These are phyloP conservation scores for Chytriomyces hyalinus DNA, from an alignment of 192 early-diverging fungal species.

Conservation along the genomic window DNA sequence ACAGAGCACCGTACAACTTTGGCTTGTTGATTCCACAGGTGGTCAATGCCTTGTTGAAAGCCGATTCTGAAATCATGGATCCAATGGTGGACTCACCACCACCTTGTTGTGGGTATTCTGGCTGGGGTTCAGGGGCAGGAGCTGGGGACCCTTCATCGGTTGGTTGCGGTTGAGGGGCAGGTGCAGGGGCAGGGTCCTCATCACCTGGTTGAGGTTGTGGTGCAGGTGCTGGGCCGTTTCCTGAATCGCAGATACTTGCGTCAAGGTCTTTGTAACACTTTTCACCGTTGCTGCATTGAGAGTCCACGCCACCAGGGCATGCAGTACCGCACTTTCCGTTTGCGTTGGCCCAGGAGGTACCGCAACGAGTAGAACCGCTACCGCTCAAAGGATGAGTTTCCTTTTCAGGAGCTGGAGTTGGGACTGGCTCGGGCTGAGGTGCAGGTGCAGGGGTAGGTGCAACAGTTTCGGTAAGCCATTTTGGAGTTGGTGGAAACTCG, in stretches of 20 bases:
- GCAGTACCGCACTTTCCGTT: slow-evolving; percentile 1
- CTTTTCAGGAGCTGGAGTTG: not conserved
- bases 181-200: not conserved
- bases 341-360: slow-evolving; percentile 1
- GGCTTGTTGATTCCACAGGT: slow-evolving; percentile 25
- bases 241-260: not conserved
- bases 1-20: not conserved
- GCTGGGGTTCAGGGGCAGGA: slow-evolving; percentile 14
- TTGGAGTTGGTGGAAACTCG: not conserved
- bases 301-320: not conserved
- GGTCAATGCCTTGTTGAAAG: slow-evolving; percentile 16
- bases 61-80: slow-evolving; percentile 1
- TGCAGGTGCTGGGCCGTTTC: not conserved
- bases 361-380: not conserved
- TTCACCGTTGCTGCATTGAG: not conserved
- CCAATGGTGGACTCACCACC: not conserved
- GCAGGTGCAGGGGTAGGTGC: not conserved
- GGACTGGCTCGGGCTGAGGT: not conserved
- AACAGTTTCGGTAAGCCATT: not conserved
- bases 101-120: not conserved
- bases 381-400: not conserved
- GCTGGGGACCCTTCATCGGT: not conserved
- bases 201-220: not conserved
- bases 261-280: slow-evolving; percentile 1
- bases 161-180: not conserved